These are phyloP conservation scores for Mortierella sp. DNA, from an alignment of 371 early-diverging fungal species.

Conservation along the genomic window DNA sequence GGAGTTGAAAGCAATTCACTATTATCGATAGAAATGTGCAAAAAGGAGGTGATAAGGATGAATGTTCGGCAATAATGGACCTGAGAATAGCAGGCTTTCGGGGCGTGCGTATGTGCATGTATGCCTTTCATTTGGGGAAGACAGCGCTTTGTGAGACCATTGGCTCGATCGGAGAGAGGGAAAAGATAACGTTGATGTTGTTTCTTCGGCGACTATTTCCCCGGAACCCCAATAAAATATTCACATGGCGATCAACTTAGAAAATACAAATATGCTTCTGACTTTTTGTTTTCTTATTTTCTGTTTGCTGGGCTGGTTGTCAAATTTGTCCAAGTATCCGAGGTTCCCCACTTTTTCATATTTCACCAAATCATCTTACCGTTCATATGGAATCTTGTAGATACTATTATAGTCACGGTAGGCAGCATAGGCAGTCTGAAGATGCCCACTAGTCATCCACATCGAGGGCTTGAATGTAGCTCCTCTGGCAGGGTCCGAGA, in stretches of 20 bases:
- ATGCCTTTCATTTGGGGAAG: neutral
- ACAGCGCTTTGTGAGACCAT: conserved; percentile 12
- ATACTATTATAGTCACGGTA: conserved; percentile 54
- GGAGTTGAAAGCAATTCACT: conserved; percentile 57
- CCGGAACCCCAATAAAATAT: neutral
- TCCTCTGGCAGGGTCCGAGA: conserved; percentile 35
- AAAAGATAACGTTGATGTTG: neutral
- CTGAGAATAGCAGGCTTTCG: neutral
- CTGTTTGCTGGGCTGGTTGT: neutral
- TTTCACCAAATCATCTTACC: conserved; percentile 49
- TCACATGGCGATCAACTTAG: neutral
- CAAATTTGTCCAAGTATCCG: neutral
- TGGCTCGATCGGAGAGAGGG: neutral
- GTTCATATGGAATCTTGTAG: conserved; percentile 65
- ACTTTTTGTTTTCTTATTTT: neutral
- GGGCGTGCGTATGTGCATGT: neutral
- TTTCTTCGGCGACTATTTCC: conserved; percentile 10
- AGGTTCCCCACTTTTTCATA: neutral
- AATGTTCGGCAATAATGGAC: neutral
- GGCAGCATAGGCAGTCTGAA: conserved; percentile 75
- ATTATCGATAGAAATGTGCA: neutral
- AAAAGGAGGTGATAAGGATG: neutral
- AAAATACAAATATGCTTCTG: neutral
- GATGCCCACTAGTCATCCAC: conserved; percentile 72
- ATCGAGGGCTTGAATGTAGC: conserved; percentile 62